These are phyloP conservation scores for Ploettnerulaceae sp. DNA, from an alignment of 2,329 filamentous ascomycete species.

Conservation along the genomic window DNA sequence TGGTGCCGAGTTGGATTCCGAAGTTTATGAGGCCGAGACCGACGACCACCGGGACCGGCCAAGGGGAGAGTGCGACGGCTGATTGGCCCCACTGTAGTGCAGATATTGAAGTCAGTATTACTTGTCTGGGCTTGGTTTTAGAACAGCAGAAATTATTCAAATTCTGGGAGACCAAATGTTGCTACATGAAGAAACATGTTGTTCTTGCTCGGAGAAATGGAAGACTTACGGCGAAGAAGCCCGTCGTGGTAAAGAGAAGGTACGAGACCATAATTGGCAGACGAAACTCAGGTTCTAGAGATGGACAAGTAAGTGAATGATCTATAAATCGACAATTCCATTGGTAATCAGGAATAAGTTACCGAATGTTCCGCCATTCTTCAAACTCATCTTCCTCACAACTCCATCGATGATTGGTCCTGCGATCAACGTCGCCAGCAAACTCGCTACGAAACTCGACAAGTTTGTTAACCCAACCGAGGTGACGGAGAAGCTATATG, in stretches of 20 bases:
- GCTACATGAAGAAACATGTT: too few relatives aligned
- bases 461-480: conserved; percentile 45
- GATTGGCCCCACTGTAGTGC: conserved; percentile 38
- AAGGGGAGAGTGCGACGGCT: conserved; percentile 29
- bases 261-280: conserved; percentile 30
- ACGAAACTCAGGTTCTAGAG: conserved; percentile 38
- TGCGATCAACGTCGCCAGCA: conserved; percentile 43
- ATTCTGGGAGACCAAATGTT: too few relatives aligned
- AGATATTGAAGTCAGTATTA: too few relatives aligned
- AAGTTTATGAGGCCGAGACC: conserved; percentile 35
- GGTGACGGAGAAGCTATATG: conserved; percentile 36
- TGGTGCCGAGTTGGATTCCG: conserved; percentile 37
- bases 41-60: conserved; percentile 34
- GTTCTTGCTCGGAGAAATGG: too few relatives aligned
- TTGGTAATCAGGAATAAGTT: background rate
- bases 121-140: too few relatives aligned
- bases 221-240: conserved; percentile 39
- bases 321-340: conserved; percentile 10
- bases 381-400: conserved; percentile 31
- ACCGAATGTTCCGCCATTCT: conserved; percentile 22
- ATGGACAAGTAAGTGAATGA: too few relatives aligned
- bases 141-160: too few relatives aligned
- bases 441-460: conserved; percentile 43
- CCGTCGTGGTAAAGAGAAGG: conserved; percentile 32
- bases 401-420: conserved; percentile 40